Conservation (phyloP, 116 monocot genomes). For the Zostera marina region DNA sequence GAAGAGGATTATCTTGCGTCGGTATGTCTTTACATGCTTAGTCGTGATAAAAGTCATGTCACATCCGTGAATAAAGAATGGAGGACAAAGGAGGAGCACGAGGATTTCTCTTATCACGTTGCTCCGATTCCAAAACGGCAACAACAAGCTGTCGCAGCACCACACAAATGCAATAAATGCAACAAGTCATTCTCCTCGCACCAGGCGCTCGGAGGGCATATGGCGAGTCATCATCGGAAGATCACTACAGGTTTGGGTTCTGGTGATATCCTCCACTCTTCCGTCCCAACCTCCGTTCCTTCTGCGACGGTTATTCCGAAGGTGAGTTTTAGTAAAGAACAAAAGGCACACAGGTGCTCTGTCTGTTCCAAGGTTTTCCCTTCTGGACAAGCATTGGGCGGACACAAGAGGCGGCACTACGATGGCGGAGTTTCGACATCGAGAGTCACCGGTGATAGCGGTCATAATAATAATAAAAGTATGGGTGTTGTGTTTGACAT, state of each 20-base stretch:
- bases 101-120: neutral
- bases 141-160: too few species aligned
- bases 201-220: constrained; percentile 84
- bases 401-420: constrained; percentile 19
- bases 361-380: constrained; percentile 12
- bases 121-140: too few species aligned
- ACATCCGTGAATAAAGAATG: neutral
- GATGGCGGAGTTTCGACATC: constrained; percentile 9
- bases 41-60: constrained; percentile 13
- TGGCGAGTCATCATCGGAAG: constrained; percentile 76
- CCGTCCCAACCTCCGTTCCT: neutral
- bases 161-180: constrained; percentile 47
- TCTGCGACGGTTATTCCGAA: neutral
- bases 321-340: neutral
- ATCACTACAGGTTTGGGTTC: neutral
- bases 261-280: neutral
- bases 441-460: neutral
- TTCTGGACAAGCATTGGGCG: constrained; percentile 14
- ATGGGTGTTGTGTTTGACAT: constrained; percentile 4
- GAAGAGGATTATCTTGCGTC: constrained; percentile 67
- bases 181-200: constrained; percentile 53
- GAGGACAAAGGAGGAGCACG: too few species aligned
- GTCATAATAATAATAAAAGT: neutral
- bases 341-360: constrained; percentile 10
- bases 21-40: constrained; percentile 55